Evolutionary conservation across 768 basidiomycete genomes (phyloP).

Genomic region (Termitomyces sp.): DNA sequence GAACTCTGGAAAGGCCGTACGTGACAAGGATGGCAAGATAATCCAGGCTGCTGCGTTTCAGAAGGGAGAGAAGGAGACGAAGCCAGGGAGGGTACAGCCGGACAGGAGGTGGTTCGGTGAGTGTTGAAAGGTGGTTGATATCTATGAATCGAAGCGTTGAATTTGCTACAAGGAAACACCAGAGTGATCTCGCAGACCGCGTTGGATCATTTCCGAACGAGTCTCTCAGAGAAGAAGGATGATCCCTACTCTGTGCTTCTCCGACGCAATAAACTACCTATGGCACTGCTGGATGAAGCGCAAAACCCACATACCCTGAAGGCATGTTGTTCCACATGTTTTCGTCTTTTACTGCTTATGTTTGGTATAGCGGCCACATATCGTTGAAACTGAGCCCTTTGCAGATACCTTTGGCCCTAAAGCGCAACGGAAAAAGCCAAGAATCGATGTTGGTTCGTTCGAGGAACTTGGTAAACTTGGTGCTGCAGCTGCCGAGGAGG

Average conservation of each 20-base stretch:
- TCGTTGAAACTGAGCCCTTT: slow-evolving; percentile 96
- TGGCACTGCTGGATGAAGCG: slow-evolving; percentile 91
- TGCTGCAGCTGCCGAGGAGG: slow-evolving; percentile 48
- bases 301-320: slow-evolving; percentile 76
- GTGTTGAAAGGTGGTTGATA: slow-evolving; percentile 21
- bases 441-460: slow-evolving; percentile 83
- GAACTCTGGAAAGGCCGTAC: slow-evolving; percentile 84
- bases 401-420: slow-evolving; percentile 93
- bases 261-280: slow-evolving; percentile 92
- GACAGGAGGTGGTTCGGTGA: slow-evolving; percentile 97
- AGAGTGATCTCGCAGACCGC: slow-evolving; percentile 95
- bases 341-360: neutral
- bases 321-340: slow-evolving; percentile 25
- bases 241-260: slow-evolving; percentile 96
- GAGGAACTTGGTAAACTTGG: slow-evolving; percentile 79
- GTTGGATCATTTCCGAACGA: slow-evolving; percentile 92
- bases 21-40: slow-evolving; percentile 90
- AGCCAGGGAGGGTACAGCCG: slow-evolving; percentile 87
- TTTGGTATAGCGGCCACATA: slow-evolving; percentile 67
- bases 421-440: slow-evolving; percentile 87
- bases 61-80: slow-evolving; percentile 88
- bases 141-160: neutral
- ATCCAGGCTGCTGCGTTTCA: slow-evolving; percentile 93
- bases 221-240: slow-evolving; percentile 75
- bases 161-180: slow-evolving; percentile 71